Conservation (phyloP, 495 filamentous ascomycete species). For the Sphaerosporella brunnea region DNA sequence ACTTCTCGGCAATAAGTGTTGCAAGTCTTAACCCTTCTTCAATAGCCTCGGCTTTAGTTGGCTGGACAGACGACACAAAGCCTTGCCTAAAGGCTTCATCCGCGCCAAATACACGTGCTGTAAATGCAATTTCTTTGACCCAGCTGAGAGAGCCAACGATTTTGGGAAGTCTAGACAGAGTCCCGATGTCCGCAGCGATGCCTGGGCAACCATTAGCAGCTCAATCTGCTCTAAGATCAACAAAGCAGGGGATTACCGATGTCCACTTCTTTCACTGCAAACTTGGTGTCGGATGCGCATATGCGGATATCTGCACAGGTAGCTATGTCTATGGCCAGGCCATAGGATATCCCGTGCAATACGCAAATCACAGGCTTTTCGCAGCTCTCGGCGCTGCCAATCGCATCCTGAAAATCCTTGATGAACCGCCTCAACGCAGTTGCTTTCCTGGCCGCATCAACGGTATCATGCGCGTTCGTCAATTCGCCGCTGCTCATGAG, state of each 20-base stretch:
- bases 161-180: conserved; percentile 69
- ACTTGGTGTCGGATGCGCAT: conserved; percentile 41
- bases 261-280: conserved; percentile 86
- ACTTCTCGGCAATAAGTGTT: conserved; percentile 54
- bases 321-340: conserved; percentile 70
- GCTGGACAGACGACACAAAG: conserved; percentile 63
- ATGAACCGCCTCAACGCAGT: conserved; percentile 47
- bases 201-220: conserved; percentile 30
- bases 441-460: conserved; percentile 53
- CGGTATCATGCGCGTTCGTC: background rate
- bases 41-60: conserved; percentile 43
- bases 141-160: conserved; percentile 58
- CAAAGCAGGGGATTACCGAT: conserved; percentile 30
- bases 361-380: conserved; percentile 83
- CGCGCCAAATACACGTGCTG: conserved; percentile 56
- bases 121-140: conserved; percentile 81
- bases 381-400: conserved; percentile 62
- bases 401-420: conserved; percentile 56
- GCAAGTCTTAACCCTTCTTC: conserved; percentile 49
- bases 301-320: conserved; percentile 66
- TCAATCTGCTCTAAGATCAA: background rate
- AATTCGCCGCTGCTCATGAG: conserved; percentile 30
- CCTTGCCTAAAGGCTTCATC: conserved; percentile 69
- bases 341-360: conserved; percentile 64
- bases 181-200: conserved; percentile 83